Conservation (phyloP, 805 yeast species). For the Cyberlindnera veronae region DNA sequence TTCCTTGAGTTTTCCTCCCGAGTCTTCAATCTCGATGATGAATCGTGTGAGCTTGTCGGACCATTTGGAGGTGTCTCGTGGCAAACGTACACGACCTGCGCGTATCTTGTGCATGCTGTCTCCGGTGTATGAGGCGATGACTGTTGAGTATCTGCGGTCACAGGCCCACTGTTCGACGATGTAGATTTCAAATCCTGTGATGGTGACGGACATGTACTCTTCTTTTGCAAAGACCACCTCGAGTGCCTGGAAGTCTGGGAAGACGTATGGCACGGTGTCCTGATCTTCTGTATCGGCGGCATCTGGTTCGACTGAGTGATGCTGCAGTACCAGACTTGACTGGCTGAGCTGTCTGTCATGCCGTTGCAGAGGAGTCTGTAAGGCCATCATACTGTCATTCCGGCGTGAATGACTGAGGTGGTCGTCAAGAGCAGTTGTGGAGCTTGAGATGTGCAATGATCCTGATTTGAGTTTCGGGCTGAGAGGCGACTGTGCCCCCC, state of each 20-base stretch:
- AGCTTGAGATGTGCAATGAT: slow-evolving; percentile 1
- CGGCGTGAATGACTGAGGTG: neutral
- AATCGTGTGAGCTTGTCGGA: slow-evolving; percentile 48
- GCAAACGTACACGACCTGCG: slow-evolving; percentile 57
- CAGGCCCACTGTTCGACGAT: slow-evolving; percentile 94
- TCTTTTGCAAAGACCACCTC: slow-evolving; percentile 39
- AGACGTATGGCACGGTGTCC: slow-evolving; percentile 27
- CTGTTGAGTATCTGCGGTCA: slow-evolving; percentile 59
- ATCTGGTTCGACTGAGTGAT: neutral
- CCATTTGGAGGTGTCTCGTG: slow-evolving; percentile 32
- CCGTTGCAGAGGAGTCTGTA: neutral
- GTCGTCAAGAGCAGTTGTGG: slow-evolving; percentile 1
- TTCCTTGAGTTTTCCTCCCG: slow-evolving; percentile 66
- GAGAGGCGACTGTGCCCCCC: slow-evolving; percentile 4
- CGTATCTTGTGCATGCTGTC: slow-evolving; percentile 59
- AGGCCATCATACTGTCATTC: neutral
- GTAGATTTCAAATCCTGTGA: slow-evolving; percentile 82
- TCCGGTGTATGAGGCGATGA: slow-evolving; percentile 85
- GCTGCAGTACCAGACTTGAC: neutral
- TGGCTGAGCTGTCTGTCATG: slow-evolving; percentile 8
- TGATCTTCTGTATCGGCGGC: slow-evolving; percentile 1
- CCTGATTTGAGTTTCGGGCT: slow-evolving; percentile 5
- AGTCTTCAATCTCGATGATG: slow-evolving; percentile 60
- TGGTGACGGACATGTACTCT: slow-evolving; percentile 44
- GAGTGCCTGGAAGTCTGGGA: slow-evolving; percentile 60